Base-by-base conservation (phyloP, 345 rosid genomes). In the Salix brachista region DNA sequence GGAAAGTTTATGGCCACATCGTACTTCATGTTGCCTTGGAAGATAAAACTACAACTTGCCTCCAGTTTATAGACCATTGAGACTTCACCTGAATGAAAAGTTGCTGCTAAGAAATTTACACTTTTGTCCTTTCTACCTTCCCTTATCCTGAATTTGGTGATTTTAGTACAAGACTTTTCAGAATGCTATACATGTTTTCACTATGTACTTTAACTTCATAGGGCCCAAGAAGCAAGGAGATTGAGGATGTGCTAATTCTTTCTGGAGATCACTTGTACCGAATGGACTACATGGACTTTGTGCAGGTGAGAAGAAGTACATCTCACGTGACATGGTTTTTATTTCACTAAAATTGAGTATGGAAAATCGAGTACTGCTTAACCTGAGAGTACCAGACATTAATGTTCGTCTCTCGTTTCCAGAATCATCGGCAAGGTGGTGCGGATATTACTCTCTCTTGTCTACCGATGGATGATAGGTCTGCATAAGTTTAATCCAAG, bases 251-350 rank as follows among this genome's bases (percentile, higher is more conserved):
- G 70, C 80, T 95, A 81, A 90, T 95, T 74, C 89, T 95, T 25
- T 95, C 98, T 8, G 99, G 99, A 28, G 99, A 95, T 85, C 99
- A 95, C 73, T 86, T 95, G 67, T 95, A 93, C 64, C 72, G 99
- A 26, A 95, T 95, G 98, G 98, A 93, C 79, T 95, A 93, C 21
- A 89, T 95, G 97, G 98, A 93, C 84, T 93, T 95, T 78, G 88
- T 95, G 67, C 96, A 91, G 87, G 99, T 91, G 80, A 79, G 25
- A 60, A 21, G 30, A 28, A 39, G 72, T 30, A 23, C 77, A 65
- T 37, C 16, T 77, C 26, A 34, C 30, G 14, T 18, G 6, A 19
- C 21, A 60, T 26, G 36, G 36, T 14, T 25, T 48, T 46, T 48
- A 28, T 60, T 34, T 37, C 36, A 74, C 67, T 37, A 25, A 42